These are phyloP conservation scores for Sordariomycetes sp. DNA, from an alignment of 2,329 filamentous ascomycete species.

Conservation along the genomic window DNA sequence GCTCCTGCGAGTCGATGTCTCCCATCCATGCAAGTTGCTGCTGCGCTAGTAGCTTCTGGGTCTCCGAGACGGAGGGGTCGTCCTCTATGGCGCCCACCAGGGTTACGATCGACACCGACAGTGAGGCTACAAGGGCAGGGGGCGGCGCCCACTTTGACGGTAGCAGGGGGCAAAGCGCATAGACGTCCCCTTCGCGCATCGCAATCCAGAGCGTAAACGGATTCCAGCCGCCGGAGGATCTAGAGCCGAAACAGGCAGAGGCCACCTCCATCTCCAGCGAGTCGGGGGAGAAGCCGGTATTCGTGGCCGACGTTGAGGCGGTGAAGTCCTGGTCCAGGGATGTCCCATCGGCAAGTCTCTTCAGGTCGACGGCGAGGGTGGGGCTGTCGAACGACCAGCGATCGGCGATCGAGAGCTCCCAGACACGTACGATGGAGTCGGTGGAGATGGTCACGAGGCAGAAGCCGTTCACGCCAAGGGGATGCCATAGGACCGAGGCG, in stretches of 20 bases:
- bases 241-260: slow-evolving; percentile 66
- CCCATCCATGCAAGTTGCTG: slow-evolving; percentile 60
- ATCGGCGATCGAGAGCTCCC: slow-evolving; percentile 79
- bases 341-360: slow-evolving; percentile 77
- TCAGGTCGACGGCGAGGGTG: slow-evolving; percentile 74
- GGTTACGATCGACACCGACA: slow-evolving; percentile 73
- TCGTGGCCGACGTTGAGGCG: slow-evolving; percentile 62
- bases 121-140: slow-evolving; percentile 65
- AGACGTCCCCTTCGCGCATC: slow-evolving; percentile 90
- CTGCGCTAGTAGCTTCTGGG: slow-evolving; percentile 46
- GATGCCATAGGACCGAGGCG: slow-evolving; percentile 82
- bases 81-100: slow-evolving; percentile 55
- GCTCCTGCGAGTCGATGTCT: slow-evolving; percentile 53
- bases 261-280: slow-evolving; percentile 90
- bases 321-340: slow-evolving; percentile 75
- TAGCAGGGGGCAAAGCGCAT: slow-evolving; percentile 82
- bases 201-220: slow-evolving; percentile 95
- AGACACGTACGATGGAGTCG: slow-evolving; percentile 79
- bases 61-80: slow-evolving; percentile 39
- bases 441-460: slow-evolving; percentile 82
- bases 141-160: slow-evolving; percentile 78
- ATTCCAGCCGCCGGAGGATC: slow-evolving; percentile 72
- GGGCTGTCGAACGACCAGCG: slow-evolving; percentile 81
- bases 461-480: slow-evolving; percentile 69
- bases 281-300: slow-evolving; percentile 79